A percentile compares a stretch with the other conserved stretches of the same genome.
phyloP scores from a whole-genome alignment of 768 basidiomycete species.

The Lentinula raphanica region DNA sequence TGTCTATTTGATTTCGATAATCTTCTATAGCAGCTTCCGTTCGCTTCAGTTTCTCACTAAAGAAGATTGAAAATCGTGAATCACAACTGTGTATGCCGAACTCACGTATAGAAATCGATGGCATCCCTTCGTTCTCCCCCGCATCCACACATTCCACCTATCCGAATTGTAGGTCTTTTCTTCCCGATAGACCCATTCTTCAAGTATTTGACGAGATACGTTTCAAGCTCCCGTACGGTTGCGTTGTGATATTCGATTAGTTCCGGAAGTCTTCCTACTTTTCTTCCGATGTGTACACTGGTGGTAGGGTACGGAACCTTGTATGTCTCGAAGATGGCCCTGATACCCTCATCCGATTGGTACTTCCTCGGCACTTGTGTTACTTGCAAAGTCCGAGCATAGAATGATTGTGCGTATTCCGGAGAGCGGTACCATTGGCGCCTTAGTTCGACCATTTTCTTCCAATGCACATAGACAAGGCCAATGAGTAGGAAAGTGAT shows the following conservation, averaged over 20 bases:
- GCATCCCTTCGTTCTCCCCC: constrained; percentile 87
- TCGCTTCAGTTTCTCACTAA: constrained; percentile 49
- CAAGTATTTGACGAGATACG: constrained; percentile 83
- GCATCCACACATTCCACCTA: constrained; percentile 76
- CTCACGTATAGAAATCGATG: constrained; percentile 90
- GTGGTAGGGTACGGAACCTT: constrained; percentile 88
- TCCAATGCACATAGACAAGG: constrained; percentile 74
- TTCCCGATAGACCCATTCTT: constrained; percentile 75
- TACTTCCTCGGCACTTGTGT: constrained; percentile 72
- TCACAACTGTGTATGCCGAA: not conserved
- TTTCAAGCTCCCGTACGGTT: constrained; percentile 91
- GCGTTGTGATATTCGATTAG: constrained; percentile 89
- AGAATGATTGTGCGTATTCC: constrained; percentile 85
- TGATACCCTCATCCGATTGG: constrained; percentile 83
- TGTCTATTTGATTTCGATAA: constrained; percentile 66
- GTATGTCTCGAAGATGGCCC: constrained; percentile 64
- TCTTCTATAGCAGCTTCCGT: constrained; percentile 73
- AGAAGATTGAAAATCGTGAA: not conserved
- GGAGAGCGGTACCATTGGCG: constrained; percentile 86
- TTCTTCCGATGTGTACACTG: constrained; percentile 83
- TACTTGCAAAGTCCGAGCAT: constrained; percentile 87
- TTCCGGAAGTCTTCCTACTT: constrained; percentile 83
- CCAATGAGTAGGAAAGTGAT: constrained; percentile 71
- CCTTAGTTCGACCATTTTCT: constrained; percentile 71
- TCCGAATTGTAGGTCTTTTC: constrained; percentile 73